Percentiles rank a stretch among this genome's conserved stretches.
Evolutionary conservation across 2,329 filamentous ascomycete species (phyloP).

Genomic region (Stromatinia cepivora): DNA sequence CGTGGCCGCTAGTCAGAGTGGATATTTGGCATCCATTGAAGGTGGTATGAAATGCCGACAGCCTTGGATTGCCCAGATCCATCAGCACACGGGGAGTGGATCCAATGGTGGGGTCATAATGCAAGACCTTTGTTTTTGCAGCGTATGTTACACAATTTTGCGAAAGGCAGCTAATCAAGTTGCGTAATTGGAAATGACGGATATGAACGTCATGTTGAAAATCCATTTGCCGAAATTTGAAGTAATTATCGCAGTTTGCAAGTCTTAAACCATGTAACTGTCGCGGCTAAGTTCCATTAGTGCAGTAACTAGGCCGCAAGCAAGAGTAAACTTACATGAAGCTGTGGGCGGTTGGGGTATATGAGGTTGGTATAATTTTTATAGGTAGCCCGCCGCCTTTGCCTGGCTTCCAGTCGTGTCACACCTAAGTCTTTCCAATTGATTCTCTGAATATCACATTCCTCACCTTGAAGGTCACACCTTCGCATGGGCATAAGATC

Average conservation of each 20-base stretch:
- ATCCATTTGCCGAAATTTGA: slow-evolving; percentile 59
- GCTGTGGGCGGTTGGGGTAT: slow-evolving; percentile 46
- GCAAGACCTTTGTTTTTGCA: slow-evolving; percentile 50
- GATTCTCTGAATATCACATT: slow-evolving; percentile 59
- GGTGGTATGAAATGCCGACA: slow-evolving; percentile 33
- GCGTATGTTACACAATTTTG: slow-evolving; percentile 60
- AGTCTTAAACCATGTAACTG: slow-evolving; percentile 28
- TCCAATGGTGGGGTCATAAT: slow-evolving; percentile 50
- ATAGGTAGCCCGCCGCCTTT: slow-evolving; percentile 51
- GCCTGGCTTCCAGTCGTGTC: slow-evolving; percentile 50
- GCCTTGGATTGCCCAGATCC: slow-evolving; percentile 36
- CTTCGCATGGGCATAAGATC: slow-evolving; percentile 41
- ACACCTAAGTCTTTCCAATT: slow-evolving; percentile 57
- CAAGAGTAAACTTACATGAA: slow-evolving; percentile 47
- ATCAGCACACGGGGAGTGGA: slow-evolving; percentile 29
- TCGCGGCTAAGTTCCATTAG: slow-evolving; percentile 26
- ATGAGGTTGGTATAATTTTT: slow-evolving; percentile 58
- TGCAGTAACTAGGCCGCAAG: not conserved
- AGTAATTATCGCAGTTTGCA: slow-evolving; percentile 46
- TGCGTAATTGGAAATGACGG: slow-evolving; percentile 67
- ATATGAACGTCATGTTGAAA: slow-evolving; percentile 55
- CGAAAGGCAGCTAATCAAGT: slow-evolving; percentile 58
- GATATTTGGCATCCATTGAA: slow-evolving; percentile 38
- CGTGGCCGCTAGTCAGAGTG: slow-evolving; percentile 40
- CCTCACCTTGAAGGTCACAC: slow-evolving; percentile 54